Evolutionary conservation across 257 asterid species (phyloP).

Genomic region (Oldenlandia corymbosa): DNA sequence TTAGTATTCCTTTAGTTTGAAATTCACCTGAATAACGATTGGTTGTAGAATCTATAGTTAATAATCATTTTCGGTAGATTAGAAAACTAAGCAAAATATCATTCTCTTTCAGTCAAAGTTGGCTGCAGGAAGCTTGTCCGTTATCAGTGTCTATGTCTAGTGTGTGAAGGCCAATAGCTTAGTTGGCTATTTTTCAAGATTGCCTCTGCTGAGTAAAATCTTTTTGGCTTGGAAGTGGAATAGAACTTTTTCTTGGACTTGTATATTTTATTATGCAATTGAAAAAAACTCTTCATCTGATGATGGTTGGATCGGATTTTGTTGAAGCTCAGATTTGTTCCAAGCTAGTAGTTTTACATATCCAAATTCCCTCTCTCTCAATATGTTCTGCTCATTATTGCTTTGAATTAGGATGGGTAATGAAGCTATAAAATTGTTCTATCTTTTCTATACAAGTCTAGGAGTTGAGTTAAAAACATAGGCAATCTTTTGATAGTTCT

Average conservation of each 20-base stretch:
- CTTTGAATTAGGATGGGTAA: neutral
- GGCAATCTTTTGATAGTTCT: no score
- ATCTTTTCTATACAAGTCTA: no score
- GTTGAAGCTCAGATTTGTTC: neutral
- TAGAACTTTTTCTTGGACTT: neutral
- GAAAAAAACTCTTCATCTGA: neutral
- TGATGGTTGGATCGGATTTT: neutral
- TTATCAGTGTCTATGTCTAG: constrained; percentile 7
- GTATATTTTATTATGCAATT: neutral
- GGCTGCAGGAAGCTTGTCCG: constrained; percentile 3
- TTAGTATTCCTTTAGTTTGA: no score
- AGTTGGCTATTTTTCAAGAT: neutral
- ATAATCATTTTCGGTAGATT: neutral
- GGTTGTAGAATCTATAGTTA: neutral
- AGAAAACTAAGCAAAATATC: neutral
- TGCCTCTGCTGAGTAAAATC: neutral
- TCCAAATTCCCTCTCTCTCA: neutral
- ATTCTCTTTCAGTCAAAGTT: neutral
- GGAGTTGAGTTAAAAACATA: no score
- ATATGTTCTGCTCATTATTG: neutral
- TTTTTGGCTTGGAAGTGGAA: neutral
- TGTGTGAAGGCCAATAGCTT: neutral
- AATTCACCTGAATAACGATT: no score
- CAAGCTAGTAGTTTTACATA: neutral
- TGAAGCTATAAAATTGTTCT: no score